phyloP scores from a whole-genome alignment of 306 rosid genomes.

The Macrotyloma uniflorum region DNA sequence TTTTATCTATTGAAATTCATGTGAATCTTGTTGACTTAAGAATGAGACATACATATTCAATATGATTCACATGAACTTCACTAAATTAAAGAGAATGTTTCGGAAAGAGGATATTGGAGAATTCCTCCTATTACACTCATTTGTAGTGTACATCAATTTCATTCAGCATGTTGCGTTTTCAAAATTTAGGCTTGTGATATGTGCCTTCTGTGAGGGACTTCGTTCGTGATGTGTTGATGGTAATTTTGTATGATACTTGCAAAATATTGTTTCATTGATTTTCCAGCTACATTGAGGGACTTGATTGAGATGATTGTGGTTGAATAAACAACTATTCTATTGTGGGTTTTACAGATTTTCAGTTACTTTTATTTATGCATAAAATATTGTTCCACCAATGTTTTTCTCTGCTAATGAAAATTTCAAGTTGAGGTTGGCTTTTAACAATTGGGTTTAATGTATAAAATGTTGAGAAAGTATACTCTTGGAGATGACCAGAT shows the following conservation, averaged over 20 bases:
- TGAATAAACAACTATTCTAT: slow-evolving; percentile 13
- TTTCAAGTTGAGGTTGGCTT: neutral
- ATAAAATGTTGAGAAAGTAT: neutral
- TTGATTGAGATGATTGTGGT: neutral
- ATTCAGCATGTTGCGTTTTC: slow-evolving; percentile 2
- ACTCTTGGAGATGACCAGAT: neutral
- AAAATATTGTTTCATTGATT: neutral
- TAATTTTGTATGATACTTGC: neutral
- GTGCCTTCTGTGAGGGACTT: neutral
- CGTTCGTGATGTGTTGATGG: neutral
- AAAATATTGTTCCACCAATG: slow-evolving; percentile 1
- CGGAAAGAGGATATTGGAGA: neutral
- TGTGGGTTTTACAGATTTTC: neutral
- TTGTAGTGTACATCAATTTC: neutral
- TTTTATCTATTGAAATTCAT: neutral
- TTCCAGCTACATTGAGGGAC: neutral
- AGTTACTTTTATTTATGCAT: neutral
- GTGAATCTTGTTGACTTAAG: neutral
- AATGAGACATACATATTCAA: neutral
- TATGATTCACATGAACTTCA: neutral
- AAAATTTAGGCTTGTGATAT: neutral
- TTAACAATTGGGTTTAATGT: slow-evolving; percentile 4
- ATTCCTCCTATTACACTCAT: neutral
- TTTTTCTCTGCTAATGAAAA: neutral
- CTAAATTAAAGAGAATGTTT: neutral